Base-by-base conservation (phyloP, 371 early-diverging fungal species). In the Haplosporangium sp. region DNA sequence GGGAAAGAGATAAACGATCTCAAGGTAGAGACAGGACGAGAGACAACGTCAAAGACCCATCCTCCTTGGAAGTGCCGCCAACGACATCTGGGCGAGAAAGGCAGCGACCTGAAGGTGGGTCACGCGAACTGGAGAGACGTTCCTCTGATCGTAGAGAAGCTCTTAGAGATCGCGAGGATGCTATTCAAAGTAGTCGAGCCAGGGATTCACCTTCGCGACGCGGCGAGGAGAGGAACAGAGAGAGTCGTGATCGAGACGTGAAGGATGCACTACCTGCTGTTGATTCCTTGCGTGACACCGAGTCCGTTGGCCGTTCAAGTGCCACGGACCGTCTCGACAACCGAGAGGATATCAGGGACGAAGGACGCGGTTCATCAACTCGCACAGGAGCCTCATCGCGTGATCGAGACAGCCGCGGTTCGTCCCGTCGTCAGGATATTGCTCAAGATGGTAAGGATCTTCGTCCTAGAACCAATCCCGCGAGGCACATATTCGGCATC, bases 391-490 rank as follows among this genome's bases (percentile, higher is more conserved):
- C 60, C 36, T 60, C 51, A 6, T 50, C 56, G 6, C 58, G 59
- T 14, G 64, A 59, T 59, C 64, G 71, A 13, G 71, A 70, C 29
- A 38, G 55, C 1, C 59, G 64, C 41, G 54, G 64, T 6, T 64
- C 64, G 5, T 62, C 69, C 21, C 71, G 71, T 41, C 71, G 71
- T 12, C 71, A 70, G 43, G 71, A 64, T 11, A 20, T 40, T 12
- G 37, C 16, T 20, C 54, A 59, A 59, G 71, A 70, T 43, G 64
- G 71, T 70, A 63, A 36, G 5, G 42, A 14, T 46, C n/a, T 50
- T 6, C 6, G 52, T n/a, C 36, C 16, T 23, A 5, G 51, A 37
- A 53, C 0, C 16, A 7, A 21, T 45, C 29, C 29, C 29, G 29
- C 29, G 29, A 29, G 29, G 29, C 29, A 29, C 29, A 29, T 4